Evolutionary conservation across 2,329 filamentous ascomycete species (phyloP), one percentile per base, ranked within the genome.

Genomic region (Penicillium sp.): DNA sequence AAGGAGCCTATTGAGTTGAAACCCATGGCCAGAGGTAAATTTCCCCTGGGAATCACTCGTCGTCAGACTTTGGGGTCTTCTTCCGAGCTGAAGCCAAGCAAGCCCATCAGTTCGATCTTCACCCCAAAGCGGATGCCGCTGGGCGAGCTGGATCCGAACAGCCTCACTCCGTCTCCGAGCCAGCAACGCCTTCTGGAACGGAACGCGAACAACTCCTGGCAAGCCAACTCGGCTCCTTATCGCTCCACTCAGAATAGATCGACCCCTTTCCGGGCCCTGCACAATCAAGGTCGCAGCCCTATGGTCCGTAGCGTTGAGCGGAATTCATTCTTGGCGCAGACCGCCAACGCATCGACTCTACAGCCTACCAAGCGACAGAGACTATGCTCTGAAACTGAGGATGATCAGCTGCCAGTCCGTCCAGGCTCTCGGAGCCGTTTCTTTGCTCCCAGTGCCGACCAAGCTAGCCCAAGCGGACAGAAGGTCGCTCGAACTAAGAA

Each of bases 111-210:
- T 53, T 80, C 82, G 2, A 90, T 88, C 74, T 90, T 90, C 78
- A 88, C 84, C 59, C 78, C 84, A 7, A 86, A 82, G 67, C 83
- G 88, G 3, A 83, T 80, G 37, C 88, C 88, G 11, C 78, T 90
- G 58, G 86, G 85, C 20, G 88, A 90, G 70, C 76, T 90, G 22
- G 86, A 90, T 70, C 84, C 86, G 0, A 90, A 90, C 69, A 83
- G 79, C 61, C 86, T 90, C 69, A 87, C 85, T 0, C 86, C 85
- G 22, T 89, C 88, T 8, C 86, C 86, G 20, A 88, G 82, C 66
- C 88, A 90, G 68, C 84, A 86, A 70, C 78, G 79, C 28, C 72
- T 88, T 11, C 74, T 90, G 25, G 78, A 84, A 60, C 77, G 82
- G 43, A 83, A 87, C 69, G 76, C 77, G 52, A 80, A 76, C 43